Base-by-base conservation (phyloP, 352 stramenopile species). In the Globisporangium orthogonon region DNA sequence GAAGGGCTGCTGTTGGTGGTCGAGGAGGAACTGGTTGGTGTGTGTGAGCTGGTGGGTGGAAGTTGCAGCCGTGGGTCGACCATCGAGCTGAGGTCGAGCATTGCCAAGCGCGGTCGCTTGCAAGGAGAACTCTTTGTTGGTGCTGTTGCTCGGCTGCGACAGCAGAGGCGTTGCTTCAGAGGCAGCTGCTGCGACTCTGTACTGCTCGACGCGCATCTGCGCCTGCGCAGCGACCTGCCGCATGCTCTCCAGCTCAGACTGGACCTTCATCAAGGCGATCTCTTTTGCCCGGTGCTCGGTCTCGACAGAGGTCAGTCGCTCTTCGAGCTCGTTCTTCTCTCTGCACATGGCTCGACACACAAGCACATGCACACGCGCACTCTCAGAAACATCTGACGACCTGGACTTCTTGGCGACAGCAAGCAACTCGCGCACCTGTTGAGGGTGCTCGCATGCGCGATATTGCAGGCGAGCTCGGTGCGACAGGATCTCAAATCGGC, bases 381-480 rank as follows among this genome's bases (percentile, higher is more conserved):
- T n/a, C n/a, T n/a, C n/a, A n/a, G n/a, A n/a, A n/a, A n/a, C n/a
- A n/a, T n/a, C n/a, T n/a, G n/a, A n/a, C n/a, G n/a, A n/a, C n/a
- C n/a, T n/a, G n/a, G n/a, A n/a, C n/a, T n/a, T n/a, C n/a, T n/a
- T n/a, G n/a, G n/a, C n/a, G n/a, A n/a, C n/a, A n/a, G n/a, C n/a
- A n/a, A n/a, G n/a, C n/a, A n/a, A n/a, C n/a, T n/a, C n/a, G n/a
- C 44, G 44, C 18, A 88, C 78, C 78, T 71, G 53, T 80, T 69
- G 47, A 86, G 67, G 29, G 58, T 67, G 0, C 75, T 74, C 3
- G 67, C 63, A 7, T 70, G 67, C 2, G 78, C 75, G 18, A 80
- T 48, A 39, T 85, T 69, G 49, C 75, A 89, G 1, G 71, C 67
- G 28, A 89, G 58, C 41, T 89, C 78, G 23, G 56, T 73, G 23